A percentile compares a stretch with the other conserved stretches of the same genome.
Conservation (phyloP, 2,329 filamentous ascomycete genomes). For the Aureobasidium lini region DNA sequence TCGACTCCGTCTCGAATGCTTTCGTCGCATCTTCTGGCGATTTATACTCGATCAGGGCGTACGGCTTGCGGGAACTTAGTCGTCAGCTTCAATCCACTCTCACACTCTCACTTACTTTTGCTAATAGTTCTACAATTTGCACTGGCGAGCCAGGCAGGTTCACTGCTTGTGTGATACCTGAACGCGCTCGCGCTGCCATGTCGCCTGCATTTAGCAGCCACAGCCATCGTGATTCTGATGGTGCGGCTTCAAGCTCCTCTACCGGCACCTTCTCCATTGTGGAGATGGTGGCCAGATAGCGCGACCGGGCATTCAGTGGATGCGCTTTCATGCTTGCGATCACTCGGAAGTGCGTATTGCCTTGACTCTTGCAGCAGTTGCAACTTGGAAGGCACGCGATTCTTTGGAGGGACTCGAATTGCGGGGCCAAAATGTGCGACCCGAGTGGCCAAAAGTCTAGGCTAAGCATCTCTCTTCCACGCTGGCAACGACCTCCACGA, state of each 20-base stretch:
- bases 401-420: neutral
- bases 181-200: slow-evolving; percentile 4
- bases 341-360: neutral
- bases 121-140: slow-evolving; percentile 5
- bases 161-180: neutral
- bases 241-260: neutral
- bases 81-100: neutral
- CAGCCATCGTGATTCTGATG: neutral
- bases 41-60: slow-evolving; percentile 4
- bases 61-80: slow-evolving; percentile 2
- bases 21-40: neutral
- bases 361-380: neutral
- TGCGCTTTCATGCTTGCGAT: slow-evolving; percentile 1
- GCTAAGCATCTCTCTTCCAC: no score
- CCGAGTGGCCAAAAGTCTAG: neutral
- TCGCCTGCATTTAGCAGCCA: slow-evolving; percentile 11
- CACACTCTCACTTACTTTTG: neutral
- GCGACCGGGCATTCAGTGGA: neutral
- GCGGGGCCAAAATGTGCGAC: neutral
- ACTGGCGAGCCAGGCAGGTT: neutral
- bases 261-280: slow-evolving; percentile 1
- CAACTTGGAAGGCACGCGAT: neutral
- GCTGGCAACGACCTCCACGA: neutral
- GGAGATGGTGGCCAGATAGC: slow-evolving; percentile 1
- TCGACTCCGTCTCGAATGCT: neutral